A percentile compares a stretch with the other conserved stretches of the same genome.
phyloP scores from a whole-genome alignment of 371 early-diverging fungal species.

The Lichtheimia corymbifera region DNA sequence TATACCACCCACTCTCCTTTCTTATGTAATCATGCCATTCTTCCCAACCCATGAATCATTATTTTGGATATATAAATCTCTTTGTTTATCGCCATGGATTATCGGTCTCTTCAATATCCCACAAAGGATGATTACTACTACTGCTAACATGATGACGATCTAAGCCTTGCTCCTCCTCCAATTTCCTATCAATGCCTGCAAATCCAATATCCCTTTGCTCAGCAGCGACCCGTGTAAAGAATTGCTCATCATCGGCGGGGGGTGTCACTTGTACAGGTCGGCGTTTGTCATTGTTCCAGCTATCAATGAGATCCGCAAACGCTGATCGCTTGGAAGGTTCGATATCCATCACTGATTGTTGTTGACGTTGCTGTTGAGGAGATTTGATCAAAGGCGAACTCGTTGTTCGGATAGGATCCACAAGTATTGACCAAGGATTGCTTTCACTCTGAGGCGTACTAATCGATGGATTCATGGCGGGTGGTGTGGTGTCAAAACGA shows the following conservation, averaged over 20 bases:
- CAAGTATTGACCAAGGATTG: background rate
- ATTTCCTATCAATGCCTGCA: constrained; percentile 31
- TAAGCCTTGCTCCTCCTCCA: constrained; percentile 4
- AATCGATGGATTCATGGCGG: constrained; percentile 16
- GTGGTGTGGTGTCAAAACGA: constrained; percentile 9
- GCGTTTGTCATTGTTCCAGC: constrained; percentile 33
- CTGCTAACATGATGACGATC: background rate
- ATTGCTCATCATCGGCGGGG: constrained; percentile 21
- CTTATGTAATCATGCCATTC: background rate
- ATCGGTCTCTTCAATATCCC: constrained; percentile 16
- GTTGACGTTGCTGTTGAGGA: constrained; percentile 10
- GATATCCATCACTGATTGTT: constrained; percentile 20
- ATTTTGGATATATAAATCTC: constrained; percentile 2
- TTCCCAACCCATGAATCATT: background rate
- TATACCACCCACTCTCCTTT: constrained; percentile 7
- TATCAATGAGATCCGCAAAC: constrained; percentile 49
- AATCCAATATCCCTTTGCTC: constrained; percentile 48
- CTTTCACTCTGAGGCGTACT: constrained; percentile 17
- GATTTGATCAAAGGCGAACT: constrained; percentile 8
- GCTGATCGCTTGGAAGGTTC: constrained; percentile 41
- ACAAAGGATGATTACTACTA: constrained; percentile 4
- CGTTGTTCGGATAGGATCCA: background rate
- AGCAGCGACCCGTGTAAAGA: constrained; percentile 36
- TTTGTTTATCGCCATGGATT: constrained; percentile 14
- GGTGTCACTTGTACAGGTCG: background rate